Percentiles rank a stretch among this genome's conserved stretches.
phyloP scores from a whole-genome alignment of 306 rosid genomes.

The Argentina anserina region DNA sequence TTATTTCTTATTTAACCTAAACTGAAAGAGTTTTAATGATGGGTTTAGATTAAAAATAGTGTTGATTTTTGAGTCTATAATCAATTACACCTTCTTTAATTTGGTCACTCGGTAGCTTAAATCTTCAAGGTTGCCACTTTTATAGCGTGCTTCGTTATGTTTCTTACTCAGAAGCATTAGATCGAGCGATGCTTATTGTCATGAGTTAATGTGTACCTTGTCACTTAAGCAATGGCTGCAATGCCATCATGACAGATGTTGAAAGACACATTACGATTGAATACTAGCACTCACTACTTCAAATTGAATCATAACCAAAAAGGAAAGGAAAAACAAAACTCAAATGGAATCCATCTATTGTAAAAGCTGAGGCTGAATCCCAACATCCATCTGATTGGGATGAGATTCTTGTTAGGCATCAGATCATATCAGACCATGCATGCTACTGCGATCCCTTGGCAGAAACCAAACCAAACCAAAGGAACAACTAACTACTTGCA shows the following conservation, averaged over 20 bases:
- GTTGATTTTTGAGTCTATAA: too few species aligned
- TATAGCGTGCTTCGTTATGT: neutral
- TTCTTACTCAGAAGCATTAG: neutral
- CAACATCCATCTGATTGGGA: neutral
- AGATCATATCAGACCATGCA: neutral
- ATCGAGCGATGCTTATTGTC: neutral
- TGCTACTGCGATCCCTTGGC: neutral
- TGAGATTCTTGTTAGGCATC: neutral
- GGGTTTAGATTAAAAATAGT: too few species aligned
- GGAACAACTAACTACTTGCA: neutral
- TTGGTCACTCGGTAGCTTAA: neutral
- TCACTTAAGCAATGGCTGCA: neutral
- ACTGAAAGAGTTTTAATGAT: too few species aligned
- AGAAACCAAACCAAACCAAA: neutral
- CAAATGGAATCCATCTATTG: neutral
- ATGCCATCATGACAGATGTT: neutral
- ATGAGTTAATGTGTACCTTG: neutral
- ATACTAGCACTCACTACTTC: neutral
- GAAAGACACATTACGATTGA: neutral
- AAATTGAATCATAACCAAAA: neutral
- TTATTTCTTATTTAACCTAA: too few species aligned
- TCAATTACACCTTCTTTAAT: too few species aligned
- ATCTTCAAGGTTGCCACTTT: neutral
- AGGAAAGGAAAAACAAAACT: neutral
- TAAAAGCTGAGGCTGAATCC: conserved; percentile 1